Base-by-base conservation (phyloP, 179 eudicot species). In the Pouteria campechiana region DNA sequence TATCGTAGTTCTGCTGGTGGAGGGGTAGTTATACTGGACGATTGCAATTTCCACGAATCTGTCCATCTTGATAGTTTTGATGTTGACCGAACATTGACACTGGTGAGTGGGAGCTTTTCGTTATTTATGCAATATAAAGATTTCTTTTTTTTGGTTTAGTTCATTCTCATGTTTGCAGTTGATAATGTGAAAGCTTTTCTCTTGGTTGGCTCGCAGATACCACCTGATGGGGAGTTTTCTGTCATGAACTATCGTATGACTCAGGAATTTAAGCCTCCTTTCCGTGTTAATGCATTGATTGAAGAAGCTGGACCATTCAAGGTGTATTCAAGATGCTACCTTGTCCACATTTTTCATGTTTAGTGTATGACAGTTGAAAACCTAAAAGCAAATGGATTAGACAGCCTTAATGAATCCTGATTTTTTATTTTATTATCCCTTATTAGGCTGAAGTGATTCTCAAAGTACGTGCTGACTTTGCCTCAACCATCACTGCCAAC, bases 201-300 rank as follows among this genome's bases (percentile, higher is more conserved):
- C 29, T n/a, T 28, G 7, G 33, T 5, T 35, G 24, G 42, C 14
- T 13, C 23, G 27, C 61, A 90, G 98, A 87, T 84, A 34, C 97
- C 97, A 32, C 72, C 97, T 24, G 93, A 81, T 58, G 95, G 93
- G 49, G 97, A 89, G 56, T 90, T 88, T 47, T 93, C 98, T 17
- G 98, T 86, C 45, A 90, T 90, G 98, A 86, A 90, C 74, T 90
- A 90, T 55, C 96, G 94, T 22, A 81, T 90, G 64, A 90, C 96
- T 25, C 98, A 86, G 60, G 98, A 90, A 64, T 90, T 90, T 52
- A 81, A 75, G 65, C 94, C 97, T 44, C 97, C 95, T 31, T 84
- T 89, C 36, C 77, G 89, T 20, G 53, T 85, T 36, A 85, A 60
- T 33, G 69, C 90, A 24, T 75, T 81, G 58, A 81, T 85, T 57